These are phyloP conservation scores for Rhamnella rubrinervis DNA, from an alignment of 331 rosid species.

Conservation along the genomic window DNA sequence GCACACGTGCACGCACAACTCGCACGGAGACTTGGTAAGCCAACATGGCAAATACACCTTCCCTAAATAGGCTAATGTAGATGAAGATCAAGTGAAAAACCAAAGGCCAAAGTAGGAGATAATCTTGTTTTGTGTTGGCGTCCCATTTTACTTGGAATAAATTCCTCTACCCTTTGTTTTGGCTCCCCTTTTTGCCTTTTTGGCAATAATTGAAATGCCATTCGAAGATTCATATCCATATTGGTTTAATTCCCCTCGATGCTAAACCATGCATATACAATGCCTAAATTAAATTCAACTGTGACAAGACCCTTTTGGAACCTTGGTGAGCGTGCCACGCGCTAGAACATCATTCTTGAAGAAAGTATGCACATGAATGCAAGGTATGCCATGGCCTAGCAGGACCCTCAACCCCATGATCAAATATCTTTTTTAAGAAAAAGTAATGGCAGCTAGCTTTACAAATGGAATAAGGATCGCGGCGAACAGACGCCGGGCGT, in stretches of 20 bases:
- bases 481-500: constrained; percentile 60
- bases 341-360: constrained; percentile 14
- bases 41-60: constrained; percentile 54
- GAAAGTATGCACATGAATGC: constrained; percentile 12
- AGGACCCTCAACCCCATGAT: no score
- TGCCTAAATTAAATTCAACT: constrained; percentile 5
- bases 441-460: constrained; percentile 4
- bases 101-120: not conserved
- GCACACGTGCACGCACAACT: not conserved
- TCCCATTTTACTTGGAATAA: constrained; percentile 30
- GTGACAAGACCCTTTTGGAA: constrained; percentile 21
- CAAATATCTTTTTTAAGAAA: constrained; percentile 4
- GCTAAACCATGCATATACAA: no score
- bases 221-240: constrained; percentile 60
- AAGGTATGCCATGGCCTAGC: no score
- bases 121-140: not conserved
- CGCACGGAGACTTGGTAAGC: not conserved
- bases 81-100: not conserved
- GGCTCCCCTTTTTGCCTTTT: constrained; percentile 37
- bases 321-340: constrained; percentile 25
- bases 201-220: constrained; percentile 74
- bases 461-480: constrained; percentile 42
- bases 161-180: constrained; percentile 41
- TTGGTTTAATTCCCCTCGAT: not conserved
- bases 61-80: constrained; percentile 41